Evolutionary conservation across 1,284 basidiomycete species (phyloP).

Genomic region (Xanthoconium separans): DNA sequence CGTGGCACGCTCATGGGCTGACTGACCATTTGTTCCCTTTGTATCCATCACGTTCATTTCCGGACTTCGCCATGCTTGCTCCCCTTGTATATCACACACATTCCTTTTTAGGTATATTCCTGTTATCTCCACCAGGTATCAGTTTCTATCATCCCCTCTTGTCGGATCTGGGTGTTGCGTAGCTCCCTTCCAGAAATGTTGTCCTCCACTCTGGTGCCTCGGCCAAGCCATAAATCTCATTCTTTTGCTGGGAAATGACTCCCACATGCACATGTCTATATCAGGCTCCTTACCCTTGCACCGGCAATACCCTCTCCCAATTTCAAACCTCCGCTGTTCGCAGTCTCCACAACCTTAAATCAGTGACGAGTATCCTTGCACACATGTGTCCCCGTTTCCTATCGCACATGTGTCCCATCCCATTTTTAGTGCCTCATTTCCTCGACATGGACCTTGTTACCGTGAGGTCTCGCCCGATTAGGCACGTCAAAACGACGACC

Average conservation of each 20-base stretch:
- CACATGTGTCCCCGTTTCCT: conserved; percentile 12
- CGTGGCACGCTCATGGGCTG: conserved; percentile 35
- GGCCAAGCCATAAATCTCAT: background rate
- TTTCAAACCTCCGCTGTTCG: conserved; percentile 25
- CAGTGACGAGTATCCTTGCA: conserved; percentile 6
- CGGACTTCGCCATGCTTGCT: conserved; percentile 24
- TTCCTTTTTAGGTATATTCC: conserved; percentile 23
- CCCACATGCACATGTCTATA: conserved; percentile 17
- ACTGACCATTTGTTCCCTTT: conserved; percentile 21
- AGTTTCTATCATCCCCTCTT: conserved; percentile 21
- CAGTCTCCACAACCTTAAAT: conserved; percentile 17
- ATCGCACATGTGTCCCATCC: conserved; percentile 4
- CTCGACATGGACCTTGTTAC: conserved; percentile 28
- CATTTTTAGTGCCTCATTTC: conserved; percentile 16
- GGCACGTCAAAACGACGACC: conserved; percentile 6
- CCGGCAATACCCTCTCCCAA: conserved; percentile 20
- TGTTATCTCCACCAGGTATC: conserved; percentile 37
- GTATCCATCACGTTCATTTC: conserved; percentile 31
- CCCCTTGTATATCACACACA: conserved; percentile 20
- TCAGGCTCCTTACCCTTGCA: conserved; percentile 11
- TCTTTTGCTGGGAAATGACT: conserved; percentile 14
- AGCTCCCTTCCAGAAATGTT: conserved; percentile 30
- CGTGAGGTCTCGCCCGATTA: conserved; percentile 6
- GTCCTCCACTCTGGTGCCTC: conserved; percentile 26
- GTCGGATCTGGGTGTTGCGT: conserved; percentile 31